These are phyloP conservation scores for Gentiana straminea DNA, from an alignment of 257 asterid species.

Conservation along the genomic window DNA sequence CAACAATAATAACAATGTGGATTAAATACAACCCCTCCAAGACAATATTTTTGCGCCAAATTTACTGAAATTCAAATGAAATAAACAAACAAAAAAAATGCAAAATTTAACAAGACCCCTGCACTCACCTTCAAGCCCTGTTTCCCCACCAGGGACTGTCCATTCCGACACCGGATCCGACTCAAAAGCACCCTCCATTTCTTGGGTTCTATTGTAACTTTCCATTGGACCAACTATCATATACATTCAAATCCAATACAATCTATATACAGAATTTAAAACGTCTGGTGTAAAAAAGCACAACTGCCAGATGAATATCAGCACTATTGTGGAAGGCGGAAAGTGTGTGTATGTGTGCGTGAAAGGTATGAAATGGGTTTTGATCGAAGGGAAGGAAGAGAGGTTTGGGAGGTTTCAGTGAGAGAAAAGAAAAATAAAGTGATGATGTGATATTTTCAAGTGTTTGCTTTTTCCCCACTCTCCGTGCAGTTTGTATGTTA, in stretches of 20 bases:
- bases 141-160: slow-evolving; percentile 27
- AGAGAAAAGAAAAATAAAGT: slow-evolving; percentile 9
- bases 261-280: slow-evolving; percentile 4
- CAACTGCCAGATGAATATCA: neutral
- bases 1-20: neutral
- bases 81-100: slow-evolving; percentile 8
- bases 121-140: slow-evolving; percentile 37
- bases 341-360: slow-evolving; percentile 10
- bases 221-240: slow-evolving; percentile 18
- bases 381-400: slow-evolving; percentile 1
- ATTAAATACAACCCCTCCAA: slow-evolving; percentile 10
- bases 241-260: slow-evolving; percentile 14
- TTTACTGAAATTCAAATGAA: slow-evolving; percentile 24
- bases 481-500: slow-evolving; percentile 4
- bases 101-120: neutral
- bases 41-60: slow-evolving; percentile 13
- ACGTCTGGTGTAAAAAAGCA: slow-evolving; percentile 4
- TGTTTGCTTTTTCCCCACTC: slow-evolving; percentile 4
- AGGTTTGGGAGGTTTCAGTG: slow-evolving; percentile 43
- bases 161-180: slow-evolving; percentile 34
- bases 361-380: slow-evolving; percentile 5
- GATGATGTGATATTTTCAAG: slow-evolving; percentile 4
- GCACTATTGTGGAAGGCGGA: neutral
- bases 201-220: slow-evolving; percentile 22
- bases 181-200: slow-evolving; percentile 23